These are phyloP conservation scores for Metschnikowia matae DNA, from an alignment of 805 yeast species.

Conservation along the genomic window DNA sequence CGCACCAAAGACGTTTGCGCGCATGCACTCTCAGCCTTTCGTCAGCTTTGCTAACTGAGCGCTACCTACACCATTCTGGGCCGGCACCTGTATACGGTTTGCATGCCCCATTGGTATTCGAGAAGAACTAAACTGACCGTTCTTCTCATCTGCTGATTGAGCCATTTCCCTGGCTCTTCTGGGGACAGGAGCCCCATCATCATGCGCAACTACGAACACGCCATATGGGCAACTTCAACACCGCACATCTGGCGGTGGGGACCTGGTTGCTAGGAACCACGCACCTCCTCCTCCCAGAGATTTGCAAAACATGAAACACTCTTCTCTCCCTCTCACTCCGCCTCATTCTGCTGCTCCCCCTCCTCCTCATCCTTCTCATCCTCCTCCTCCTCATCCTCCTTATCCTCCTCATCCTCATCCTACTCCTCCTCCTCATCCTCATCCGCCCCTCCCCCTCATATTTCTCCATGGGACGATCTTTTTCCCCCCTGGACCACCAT, in stretches of 20 bases:
- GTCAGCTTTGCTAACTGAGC: neutral
- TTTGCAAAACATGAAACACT: neutral
- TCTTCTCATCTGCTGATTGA: neutral
- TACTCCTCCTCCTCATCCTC: too few species aligned
- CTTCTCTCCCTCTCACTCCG: too few species aligned
- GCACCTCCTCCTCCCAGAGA: neutral
- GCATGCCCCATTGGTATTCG: neutral
- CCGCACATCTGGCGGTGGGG: neutral
- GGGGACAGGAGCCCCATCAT: neutral
- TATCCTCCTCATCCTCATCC: too few species aligned
- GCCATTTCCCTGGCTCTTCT: neutral
- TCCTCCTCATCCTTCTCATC: too few species aligned
- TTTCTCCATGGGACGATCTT: neutral
- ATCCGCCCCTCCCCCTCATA: too few species aligned
- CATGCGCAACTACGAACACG: neutral
- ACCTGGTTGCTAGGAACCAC: neutral
- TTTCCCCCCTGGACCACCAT: neutral
- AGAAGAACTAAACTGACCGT: neutral
- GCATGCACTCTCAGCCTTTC: constrained; percentile 1
- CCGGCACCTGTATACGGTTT: neutral
- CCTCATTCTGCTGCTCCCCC: too few species aligned
- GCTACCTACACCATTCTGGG: neutral
- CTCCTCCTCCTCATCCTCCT: too few species aligned
- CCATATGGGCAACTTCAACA: neutral
- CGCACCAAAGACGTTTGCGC: constrained; percentile 2